Evolutionary conservation across 2,329 filamentous ascomycete genomes (phyloP).

Genomic region (Colletotrichum melonis): DNA sequence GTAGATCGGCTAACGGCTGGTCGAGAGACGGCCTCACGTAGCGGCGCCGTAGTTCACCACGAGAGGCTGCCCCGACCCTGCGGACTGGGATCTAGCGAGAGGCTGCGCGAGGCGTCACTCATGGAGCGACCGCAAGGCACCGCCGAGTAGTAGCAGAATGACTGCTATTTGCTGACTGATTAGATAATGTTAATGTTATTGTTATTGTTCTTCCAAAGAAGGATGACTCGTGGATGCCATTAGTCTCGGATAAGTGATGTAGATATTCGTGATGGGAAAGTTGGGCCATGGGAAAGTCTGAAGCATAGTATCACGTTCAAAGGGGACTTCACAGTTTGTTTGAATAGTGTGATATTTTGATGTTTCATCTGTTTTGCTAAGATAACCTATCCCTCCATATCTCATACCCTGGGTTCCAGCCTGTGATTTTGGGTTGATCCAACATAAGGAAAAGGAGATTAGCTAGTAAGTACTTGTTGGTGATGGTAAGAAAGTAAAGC

Average conservation of each 20-base stretch:
- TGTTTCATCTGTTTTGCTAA: conserved; percentile 25
- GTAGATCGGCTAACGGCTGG: conserved; percentile 31
- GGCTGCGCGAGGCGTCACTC: conserved; percentile 31
- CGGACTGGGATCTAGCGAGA: conserved; percentile 21
- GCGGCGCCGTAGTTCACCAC: conserved; percentile 10
- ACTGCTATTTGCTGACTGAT: neutral
- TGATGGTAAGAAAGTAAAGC: neutral
- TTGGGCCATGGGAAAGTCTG: neutral
- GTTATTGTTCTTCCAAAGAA: neutral
- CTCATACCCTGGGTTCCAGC: conserved; percentile 28
- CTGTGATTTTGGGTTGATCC: conserved; percentile 27
- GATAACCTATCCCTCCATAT: conserved; percentile 25
- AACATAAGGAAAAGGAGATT: conserved; percentile 21
- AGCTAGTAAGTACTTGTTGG: conserved; percentile 10
- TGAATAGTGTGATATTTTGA: conserved; percentile 22
- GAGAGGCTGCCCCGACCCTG: conserved; percentile 32
- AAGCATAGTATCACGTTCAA: neutral
- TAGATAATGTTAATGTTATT: neutral
- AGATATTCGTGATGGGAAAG: neutral
- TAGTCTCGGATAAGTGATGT: neutral
- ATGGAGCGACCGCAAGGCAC: neutral
- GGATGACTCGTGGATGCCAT: neutral
- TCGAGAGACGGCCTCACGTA: conserved; percentile 13
- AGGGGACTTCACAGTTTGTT: neutral
- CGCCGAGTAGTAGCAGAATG: neutral